Base-by-base conservation (phyloP, 1,284 basidiomycete species). In the Sanguinoderma infundibulare region DNA sequence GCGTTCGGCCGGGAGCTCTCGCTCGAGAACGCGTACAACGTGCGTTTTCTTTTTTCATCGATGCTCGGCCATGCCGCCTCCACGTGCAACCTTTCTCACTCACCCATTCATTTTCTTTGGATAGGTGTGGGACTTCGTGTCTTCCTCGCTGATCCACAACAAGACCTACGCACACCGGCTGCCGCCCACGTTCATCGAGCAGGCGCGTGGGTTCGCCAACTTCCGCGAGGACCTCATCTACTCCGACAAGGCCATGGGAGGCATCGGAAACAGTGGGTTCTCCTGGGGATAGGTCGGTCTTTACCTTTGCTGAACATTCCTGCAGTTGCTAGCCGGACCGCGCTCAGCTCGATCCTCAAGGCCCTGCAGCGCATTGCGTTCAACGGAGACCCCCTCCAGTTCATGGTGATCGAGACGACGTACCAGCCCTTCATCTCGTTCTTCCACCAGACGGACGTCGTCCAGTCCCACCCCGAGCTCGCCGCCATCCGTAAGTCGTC, bases 391-490 rank as follows among this genome's bases (percentile, higher is more conserved):
- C 87, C 90, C 40, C 85, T 95, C 59, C 88, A 92, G 70, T 82
- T 95, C 75, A 81, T 89, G 72, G 77, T 94, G 65, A 77, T 91
- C 61, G 82, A 93, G 70, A 89, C 89, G 24, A 91, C 91, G 66
- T 95, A 95, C 81, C 94, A 95, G 75, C 90, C 94, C 17, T 92
- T 95, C 84, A 88, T 95, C 70, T 93, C 92, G 15, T 82, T 95
- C 73, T 90, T 94, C 85, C 86, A 90, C 74, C 85, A 93, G 77
- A 87, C 90, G 17, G 87, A 88, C 57, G 76, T 87, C 61, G 68
- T 76, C 63, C 78, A 84, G 63, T 75, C 81, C 26, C 77, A 86
- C 73, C 87, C 89, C 1, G 81, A 87, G 57, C 74, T 89, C 61
- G 75, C 78, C 46, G 86, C 81, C 42, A 86, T 94, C 65, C 89